These are phyloP conservation scores for Corniculantispora saksenae DNA, from an alignment of 2,329 filamentous ascomycete genomes.

Conservation along the genomic window DNA sequence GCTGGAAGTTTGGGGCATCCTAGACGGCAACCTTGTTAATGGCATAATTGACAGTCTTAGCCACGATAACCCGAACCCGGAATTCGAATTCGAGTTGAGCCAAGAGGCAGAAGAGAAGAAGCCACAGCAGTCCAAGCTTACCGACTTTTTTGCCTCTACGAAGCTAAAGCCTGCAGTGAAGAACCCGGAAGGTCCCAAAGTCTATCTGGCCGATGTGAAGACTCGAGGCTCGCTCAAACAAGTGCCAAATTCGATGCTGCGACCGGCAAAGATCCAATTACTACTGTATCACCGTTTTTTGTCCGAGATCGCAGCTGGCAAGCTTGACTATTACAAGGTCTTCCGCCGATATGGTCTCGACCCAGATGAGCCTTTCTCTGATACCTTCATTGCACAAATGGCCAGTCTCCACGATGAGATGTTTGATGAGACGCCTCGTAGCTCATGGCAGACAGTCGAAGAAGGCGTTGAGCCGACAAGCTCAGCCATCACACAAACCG, in stretches of 20 bases:
- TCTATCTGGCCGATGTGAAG: constrained; percentile 89
- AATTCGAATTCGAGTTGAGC: constrained; percentile 63
- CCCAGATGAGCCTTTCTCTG: constrained; percentile 67
- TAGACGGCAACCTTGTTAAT: constrained; percentile 81
- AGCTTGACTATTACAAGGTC: constrained; percentile 68
- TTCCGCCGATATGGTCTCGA: constrained; percentile 73
- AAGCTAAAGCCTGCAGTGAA: constrained; percentile 18
- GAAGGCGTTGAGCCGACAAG: not conserved
- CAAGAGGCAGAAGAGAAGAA: constrained; percentile 30
- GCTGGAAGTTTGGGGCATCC: constrained; percentile 79
- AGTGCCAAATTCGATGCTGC: constrained; percentile 64
- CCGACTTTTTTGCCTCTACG: constrained; percentile 41
- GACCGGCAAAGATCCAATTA: constrained; percentile 81
- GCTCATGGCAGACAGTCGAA: constrained; percentile 22
- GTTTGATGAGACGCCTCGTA: constrained; percentile 54
- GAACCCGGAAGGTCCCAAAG: constrained; percentile 29
- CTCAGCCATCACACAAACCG: constrained; percentile 5
- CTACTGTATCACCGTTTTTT: constrained; percentile 88
- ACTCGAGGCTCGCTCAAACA: constrained; percentile 71
- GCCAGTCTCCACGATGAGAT: constrained; percentile 66
- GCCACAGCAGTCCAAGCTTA: constrained; percentile 40
- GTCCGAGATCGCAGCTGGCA: constrained; percentile 70
- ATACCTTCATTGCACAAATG: constrained; percentile 76
- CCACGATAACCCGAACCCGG: constrained; percentile 71
- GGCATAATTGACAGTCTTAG: constrained; percentile 88